Base-by-base conservation (phyloP, 2,329 filamentous ascomycete genomes). In the Herpotrichia juniperi region DNA sequence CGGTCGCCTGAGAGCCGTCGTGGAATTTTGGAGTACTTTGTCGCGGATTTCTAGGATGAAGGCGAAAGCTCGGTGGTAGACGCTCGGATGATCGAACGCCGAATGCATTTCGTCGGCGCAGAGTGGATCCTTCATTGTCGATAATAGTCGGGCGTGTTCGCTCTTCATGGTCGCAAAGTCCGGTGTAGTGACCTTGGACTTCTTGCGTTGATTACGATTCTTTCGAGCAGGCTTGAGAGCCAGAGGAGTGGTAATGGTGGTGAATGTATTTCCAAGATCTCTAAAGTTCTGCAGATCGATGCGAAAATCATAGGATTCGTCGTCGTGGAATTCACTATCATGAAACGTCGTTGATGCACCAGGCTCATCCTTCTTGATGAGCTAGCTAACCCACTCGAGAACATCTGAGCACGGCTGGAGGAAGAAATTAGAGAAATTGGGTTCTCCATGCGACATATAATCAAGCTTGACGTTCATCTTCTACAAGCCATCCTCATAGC, bases 51-150 rank as follows among this genome's bases (percentile, higher is more conserved):
- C 42, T 1, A 37, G 25, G 9, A 61, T n/a, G 14, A 60, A 37
- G 2, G 37, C 32, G 43, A 47, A 60, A 10, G 46, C 51, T 11
- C 61, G 56, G 1, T 59, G 57, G 43, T 56, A 64, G 46, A 63
- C 56, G 11, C 51, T 43, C 8, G 62, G 58, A 32, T 63, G 61
- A 37, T 66, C 61, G 49, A 64, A 66, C 39, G 53, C 49, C 16
- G 43, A 53, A 32, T 63, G 55, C 4, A 63, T 19, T 37, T 66
- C 59, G 10, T 55, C 32, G 4, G 44, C 46, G 22, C 47, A 39
- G 25, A 64, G 51, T 26, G 49, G 40, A 9, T 39, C 31, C n/a
- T 43, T 35, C 43, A 55, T 54, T 10, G 30, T 39, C 2, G 12
- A 26, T 10, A 65, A 43, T 1, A 57, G 46, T 1, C 44, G 28